These are phyloP conservation scores for Fusarium bulbicola DNA, from an alignment of 2,329 filamentous ascomycete genomes.

Conservation along the genomic window DNA sequence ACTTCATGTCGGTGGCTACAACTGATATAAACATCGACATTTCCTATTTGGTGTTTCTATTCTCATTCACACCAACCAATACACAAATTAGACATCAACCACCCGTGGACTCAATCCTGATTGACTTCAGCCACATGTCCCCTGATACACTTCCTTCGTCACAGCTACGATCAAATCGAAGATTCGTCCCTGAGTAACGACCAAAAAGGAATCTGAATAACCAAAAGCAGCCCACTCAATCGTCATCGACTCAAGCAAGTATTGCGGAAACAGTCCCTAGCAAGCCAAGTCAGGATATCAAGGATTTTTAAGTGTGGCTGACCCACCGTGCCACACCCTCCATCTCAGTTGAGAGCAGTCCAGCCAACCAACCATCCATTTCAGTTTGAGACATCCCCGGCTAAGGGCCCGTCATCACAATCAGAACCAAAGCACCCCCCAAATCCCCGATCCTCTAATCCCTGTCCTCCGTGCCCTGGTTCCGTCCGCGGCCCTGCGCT, in stretches of 20 bases:
- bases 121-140: neutral
- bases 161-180: slow-evolving; percentile 26
- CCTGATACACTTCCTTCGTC: slow-evolving; percentile 1
- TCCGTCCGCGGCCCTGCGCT: neutral
- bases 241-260: slow-evolving; percentile 31
- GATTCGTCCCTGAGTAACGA: slow-evolving; percentile 3
- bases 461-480: neutral
- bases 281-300: slow-evolving; percentile 19
- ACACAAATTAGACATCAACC: neutral
- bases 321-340: slow-evolving; percentile 35
- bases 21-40: slow-evolving; percentile 23
- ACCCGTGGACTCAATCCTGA: neutral
- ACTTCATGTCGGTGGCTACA: neutral
- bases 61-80: neutral
- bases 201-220: slow-evolving; percentile 13
- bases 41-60: neutral
- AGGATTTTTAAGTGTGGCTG: slow-evolving; percentile 34
- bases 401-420: slow-evolving; percentile 4
- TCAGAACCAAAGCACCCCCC: neutral
- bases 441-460: neutral
- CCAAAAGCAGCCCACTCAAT: slow-evolving; percentile 33
- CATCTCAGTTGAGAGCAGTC: neutral
- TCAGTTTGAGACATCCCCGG: neutral
- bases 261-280: slow-evolving; percentile 1
- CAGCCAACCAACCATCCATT: neutral